Evolutionary conservation across 1,284 basidiomycete species (phyloP).

Genomic region (Cutaneotrichosporon sp.): DNA sequence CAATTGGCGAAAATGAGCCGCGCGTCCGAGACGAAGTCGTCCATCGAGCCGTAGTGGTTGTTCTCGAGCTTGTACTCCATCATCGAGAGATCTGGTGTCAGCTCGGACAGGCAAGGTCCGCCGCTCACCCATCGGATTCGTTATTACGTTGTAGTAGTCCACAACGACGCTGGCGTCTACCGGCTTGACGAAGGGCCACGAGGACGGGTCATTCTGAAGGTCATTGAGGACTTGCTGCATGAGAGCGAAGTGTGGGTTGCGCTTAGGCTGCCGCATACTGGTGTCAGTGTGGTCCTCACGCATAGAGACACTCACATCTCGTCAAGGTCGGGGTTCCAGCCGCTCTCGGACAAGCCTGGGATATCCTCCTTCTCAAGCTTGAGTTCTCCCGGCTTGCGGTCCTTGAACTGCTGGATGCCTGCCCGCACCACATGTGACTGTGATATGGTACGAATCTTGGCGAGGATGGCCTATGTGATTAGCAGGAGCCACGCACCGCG

Average conservation of each 20-base stretch:
- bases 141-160: conserved; percentile 90
- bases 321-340: conserved; percentile 86
- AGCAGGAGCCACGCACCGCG: too few species aligned
- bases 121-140: conserved; percentile 82
- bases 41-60: conserved; percentile 65
- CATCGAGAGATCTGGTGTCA: conserved; percentile 70
- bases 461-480: conserved; percentile 62
- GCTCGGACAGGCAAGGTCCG: background rate
- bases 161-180: conserved; percentile 78
- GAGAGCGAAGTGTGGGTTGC: conserved; percentile 56
- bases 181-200: conserved; percentile 64
- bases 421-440: conserved; percentile 79
- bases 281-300: background rate
- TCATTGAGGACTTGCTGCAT: conserved; percentile 84
- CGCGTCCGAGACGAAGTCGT: conserved; percentile 74
- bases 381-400: conserved; percentile 38
- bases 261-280: conserved; percentile 54
- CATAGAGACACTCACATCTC: conserved; percentile 55
- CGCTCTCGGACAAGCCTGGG: conserved; percentile 83
- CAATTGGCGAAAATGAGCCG: conserved; percentile 89
- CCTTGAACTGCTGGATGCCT: conserved; percentile 74
- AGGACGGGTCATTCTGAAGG: conserved; percentile 69
- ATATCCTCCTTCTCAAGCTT: conserved; percentile 57
- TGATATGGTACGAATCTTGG: conserved; percentile 83
- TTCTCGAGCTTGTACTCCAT: conserved; percentile 91